Percentiles rank a stretch among this genome's conserved stretches.
phyloP scores from a whole-genome alignment of 1,139 yeast genomes.

The Hemisphaericaspora lyxosophila region DNA sequence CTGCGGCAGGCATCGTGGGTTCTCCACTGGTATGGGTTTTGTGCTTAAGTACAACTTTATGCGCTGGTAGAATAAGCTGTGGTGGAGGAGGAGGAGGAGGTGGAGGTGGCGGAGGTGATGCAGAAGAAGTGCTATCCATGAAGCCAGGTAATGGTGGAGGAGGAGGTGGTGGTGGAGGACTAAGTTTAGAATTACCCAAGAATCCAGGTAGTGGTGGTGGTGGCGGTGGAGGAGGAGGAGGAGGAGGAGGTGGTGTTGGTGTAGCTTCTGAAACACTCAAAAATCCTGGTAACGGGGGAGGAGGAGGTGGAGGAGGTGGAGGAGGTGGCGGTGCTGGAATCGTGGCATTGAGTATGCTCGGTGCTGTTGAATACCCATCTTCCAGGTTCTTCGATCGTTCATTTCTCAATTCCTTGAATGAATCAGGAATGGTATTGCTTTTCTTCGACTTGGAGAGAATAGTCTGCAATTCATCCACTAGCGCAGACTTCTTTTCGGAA shows the following conservation, averaged over 20 bases:
- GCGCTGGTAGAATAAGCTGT: slow-evolving; percentile 7
- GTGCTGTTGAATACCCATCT: not conserved
- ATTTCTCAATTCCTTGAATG: slow-evolving; percentile 8
- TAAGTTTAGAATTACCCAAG: too few relatives aligned
- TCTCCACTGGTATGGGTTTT: not conserved
- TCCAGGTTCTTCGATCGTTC: not conserved
- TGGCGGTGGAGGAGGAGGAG: slow-evolving; percentile 20
- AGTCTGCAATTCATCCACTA: slow-evolving; percentile 20
- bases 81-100: slow-evolving; percentile 26
- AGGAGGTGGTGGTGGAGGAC: slow-evolving; percentile 34
- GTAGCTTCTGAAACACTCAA: too few relatives aligned
- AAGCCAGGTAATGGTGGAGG: slow-evolving; percentile 35
- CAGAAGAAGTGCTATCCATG: slow-evolving; percentile 12
- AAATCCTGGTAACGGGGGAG: slow-evolving; percentile 29
- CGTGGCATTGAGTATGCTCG: slow-evolving; percentile 2
- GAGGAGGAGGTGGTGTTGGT: too few relatives aligned
- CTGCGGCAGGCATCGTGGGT: not conserved
- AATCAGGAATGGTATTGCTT: not conserved
- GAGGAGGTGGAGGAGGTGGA: slow-evolving; percentile 24
- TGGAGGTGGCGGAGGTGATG: slow-evolving; percentile 24
- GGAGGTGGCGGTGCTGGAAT: slow-evolving; percentile 16
- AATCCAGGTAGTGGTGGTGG: too few relatives aligned
- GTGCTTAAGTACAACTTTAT: not conserved
- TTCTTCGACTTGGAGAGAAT: slow-evolving; percentile 12
- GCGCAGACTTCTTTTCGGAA: not conserved